Base-by-base conservation (phyloP, 73 alveolate genomes). In the Paraurostyla sp. region DNA sequence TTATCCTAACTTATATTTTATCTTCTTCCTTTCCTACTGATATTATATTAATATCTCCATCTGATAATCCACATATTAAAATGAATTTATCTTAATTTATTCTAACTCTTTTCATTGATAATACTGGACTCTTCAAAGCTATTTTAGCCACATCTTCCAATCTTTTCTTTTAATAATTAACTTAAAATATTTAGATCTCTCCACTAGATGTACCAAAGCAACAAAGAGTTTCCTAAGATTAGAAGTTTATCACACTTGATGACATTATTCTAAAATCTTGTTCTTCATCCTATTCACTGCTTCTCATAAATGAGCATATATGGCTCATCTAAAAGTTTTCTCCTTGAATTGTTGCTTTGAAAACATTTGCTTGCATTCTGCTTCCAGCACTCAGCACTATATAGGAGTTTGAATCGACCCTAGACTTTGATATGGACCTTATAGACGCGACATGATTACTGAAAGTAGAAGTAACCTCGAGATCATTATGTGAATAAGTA, bases 401-500 rank as follows among this genome's bases (percentile, higher is more conserved):
- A 42, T 81, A 52, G 20, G 7, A 20, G 15, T 32, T 76, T 4
- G 20, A 11, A 35, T 25, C 38, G 20, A 29, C 27, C 50, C 46
- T 73, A 6, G 86, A 68, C 46, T 83, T 62, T 30, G 92, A 0
- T 30, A 60, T 59, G 16, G 84, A 7, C 33, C 93, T 68, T 22
- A 85, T 75, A 18, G 93, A 59, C n/a, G 82, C 93, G 1, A 75
- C 83, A 71, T 85, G 93, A 45, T 71, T 60, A 32, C 73, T 71
- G 27, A 85, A 71, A 7, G 93, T 71, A 22, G 69, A 40, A 29
- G 35, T 13, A 22, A 49, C 29, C 2, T 68, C 30, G 42, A 59
- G 20, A 22, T 18, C n/a, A 32, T 36, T 51, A 23, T 13, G 6
- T 33, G 11, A 11, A 43, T 35, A 40, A 9, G 22, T 56, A 1